Conservation (phyloP, 169 alveolate genomes). For the Plasmodium cynomolgi region DNA sequence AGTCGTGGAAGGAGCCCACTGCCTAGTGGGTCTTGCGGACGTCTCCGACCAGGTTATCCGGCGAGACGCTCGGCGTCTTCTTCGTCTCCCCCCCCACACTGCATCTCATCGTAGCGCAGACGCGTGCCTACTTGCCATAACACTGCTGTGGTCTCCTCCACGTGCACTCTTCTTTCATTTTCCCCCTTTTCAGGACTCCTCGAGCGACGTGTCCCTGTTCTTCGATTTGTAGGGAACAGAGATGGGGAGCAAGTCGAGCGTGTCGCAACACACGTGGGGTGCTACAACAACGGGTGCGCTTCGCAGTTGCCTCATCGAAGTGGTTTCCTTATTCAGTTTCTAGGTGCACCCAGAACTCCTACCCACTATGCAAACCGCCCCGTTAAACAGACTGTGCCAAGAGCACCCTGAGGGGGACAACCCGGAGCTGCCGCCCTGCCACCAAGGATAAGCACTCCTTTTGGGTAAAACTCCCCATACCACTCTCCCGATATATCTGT, state of each 20-base stretch:
- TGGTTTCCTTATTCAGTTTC: too few relatives aligned
- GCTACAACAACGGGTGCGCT: background rate
- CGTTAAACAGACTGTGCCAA: too few relatives aligned
- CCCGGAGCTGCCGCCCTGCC: too few relatives aligned
- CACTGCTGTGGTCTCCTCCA: background rate
- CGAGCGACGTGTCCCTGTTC: conserved; percentile 43
- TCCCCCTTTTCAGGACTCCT: conserved; percentile 26
- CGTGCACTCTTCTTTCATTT: background rate
- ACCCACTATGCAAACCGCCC: too few relatives aligned
- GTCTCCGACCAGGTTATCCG: background rate
- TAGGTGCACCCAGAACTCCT: background rate
- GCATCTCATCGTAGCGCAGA: background rate
- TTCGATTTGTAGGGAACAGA: conserved; percentile 23
- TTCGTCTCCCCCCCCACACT: too few relatives aligned
- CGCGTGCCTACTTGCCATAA: background rate
- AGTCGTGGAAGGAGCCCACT: background rate
- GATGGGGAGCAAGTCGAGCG: background rate
- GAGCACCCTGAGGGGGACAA: background rate
- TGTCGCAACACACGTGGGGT: background rate
- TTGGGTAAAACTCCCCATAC: too few relatives aligned
- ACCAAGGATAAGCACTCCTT: too few relatives aligned
- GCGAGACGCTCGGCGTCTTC: background rate
- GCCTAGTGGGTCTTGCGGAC: background rate
- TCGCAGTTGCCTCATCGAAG: background rate
- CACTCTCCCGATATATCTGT: too few relatives aligned